A percentile compares a stretch with the other conserved stretches of the same genome.
phyloP scores from a whole-genome alignment of 305 asterid species.

The Rubia tinctorum region DNA sequence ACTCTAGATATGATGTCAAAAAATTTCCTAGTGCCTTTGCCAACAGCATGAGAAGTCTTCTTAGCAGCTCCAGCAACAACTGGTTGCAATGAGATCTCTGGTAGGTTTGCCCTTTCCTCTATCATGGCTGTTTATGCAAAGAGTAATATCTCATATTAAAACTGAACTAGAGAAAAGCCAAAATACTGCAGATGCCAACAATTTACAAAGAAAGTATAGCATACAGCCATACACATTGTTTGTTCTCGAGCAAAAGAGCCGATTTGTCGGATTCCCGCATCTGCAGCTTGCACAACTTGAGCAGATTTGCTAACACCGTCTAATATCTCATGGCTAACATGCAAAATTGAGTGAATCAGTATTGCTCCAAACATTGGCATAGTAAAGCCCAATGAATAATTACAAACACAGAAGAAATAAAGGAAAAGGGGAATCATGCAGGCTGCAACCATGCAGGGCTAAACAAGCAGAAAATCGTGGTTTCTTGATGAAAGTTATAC shows the following conservation, averaged over 20 bases:
- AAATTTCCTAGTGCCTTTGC: conserved; percentile 63
- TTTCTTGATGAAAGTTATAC: background rate
- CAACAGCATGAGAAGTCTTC: conserved; percentile 79
- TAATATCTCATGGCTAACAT: conserved; percentile 77
- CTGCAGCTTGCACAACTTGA: conserved; percentile 92
- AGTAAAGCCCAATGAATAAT: background rate
- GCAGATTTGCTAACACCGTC: conserved; percentile 88
- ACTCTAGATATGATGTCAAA: conserved; percentile 60
- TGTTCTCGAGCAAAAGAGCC: conserved; percentile 79
- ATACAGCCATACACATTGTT: conserved; percentile 83
- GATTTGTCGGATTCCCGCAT: conserved; percentile 81
- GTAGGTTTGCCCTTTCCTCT: conserved; percentile 89
- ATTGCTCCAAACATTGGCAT: conserved; percentile 14
- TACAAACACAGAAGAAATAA: background rate
- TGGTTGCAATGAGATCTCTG: conserved; percentile 78
- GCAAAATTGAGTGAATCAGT: conserved; percentile 21
- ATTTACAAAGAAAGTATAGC: conserved; percentile 24
- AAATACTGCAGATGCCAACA: conserved; percentile 1
- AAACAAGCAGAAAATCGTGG: background rate
- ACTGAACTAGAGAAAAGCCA: conserved; percentile 5
- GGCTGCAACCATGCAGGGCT: background rate
- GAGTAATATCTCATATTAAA: conserved; percentile 1
- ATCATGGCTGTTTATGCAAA: conserved; percentile 61
- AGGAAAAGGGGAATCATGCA: background rate
- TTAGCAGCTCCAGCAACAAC: conserved; percentile 86